Percentiles rank a stretch among this genome's conserved stretches.
Evolutionary conservation across 768 basidiomycete species (phyloP).

Genomic region (Russula griseocarnosa): DNA sequence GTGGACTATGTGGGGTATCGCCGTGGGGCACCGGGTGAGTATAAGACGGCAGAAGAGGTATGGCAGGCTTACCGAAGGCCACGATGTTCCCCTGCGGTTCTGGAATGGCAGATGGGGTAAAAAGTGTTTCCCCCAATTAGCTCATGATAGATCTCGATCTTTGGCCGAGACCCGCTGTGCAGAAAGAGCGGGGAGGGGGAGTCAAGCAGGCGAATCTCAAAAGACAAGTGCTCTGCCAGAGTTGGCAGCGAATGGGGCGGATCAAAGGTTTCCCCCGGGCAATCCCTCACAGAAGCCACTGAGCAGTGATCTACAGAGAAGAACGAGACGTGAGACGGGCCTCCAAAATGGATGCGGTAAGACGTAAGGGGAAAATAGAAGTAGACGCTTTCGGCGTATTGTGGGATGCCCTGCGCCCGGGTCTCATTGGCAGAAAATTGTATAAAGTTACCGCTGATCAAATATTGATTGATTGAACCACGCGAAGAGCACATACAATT

Average conservation of each 20-base stretch:
- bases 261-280: background rate
- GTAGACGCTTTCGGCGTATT: background rate
- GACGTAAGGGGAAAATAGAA: background rate
- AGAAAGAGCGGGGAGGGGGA: slow-evolving; percentile 2
- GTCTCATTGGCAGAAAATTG: background rate
- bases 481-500: too few relatives aligned
- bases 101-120: background rate
- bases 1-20: background rate
- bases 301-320: too few relatives aligned
- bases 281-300: background rate
- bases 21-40: background rate
- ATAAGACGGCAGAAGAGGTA: background rate
- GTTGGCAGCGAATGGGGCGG: background rate
- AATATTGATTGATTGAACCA: background rate
- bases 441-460: slow-evolving; percentile 3
- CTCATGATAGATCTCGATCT: background rate
- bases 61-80: background rate
- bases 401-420: slow-evolving; percentile 2
- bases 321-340: too few relatives aligned
- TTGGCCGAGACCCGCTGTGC: background rate
- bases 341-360: background rate
- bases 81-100: background rate
- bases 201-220: background rate
- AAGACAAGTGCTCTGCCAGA: background rate
- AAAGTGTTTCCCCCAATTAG: background rate